These are phyloP conservation scores for Melanomma pulvis-pyrius DNA, from an alignment of 495 filamentous ascomycete species.

Conservation along the genomic window DNA sequence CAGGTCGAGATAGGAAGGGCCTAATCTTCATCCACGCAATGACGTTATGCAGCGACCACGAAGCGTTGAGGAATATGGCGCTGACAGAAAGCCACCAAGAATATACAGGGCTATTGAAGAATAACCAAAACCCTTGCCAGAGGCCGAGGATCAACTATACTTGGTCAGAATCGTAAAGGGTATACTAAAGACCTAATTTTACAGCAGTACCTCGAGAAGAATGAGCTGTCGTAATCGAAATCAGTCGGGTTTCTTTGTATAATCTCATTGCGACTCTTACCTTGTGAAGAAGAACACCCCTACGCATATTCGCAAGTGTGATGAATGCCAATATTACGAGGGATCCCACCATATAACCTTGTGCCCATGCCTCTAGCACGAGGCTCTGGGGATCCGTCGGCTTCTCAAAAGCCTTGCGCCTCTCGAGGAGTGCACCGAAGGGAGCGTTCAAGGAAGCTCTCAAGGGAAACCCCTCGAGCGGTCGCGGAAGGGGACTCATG, in stretches of 20 bases:
- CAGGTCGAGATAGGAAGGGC: conserved; percentile 40
- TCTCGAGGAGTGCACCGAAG: neutral
- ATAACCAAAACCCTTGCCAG: conserved; percentile 47
- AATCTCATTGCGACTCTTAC: conserved; percentile 1
- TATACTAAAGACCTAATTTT: neutral
- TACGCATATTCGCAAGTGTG: conserved; percentile 47
- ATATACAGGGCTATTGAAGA: conserved; percentile 40
- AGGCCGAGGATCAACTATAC: conserved; percentile 43
- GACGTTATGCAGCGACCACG: conserved; percentile 47
- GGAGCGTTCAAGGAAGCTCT: neutral
- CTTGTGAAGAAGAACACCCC: conserved; percentile 46
- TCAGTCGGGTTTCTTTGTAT: neutral
- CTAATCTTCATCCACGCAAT: conserved; percentile 50
- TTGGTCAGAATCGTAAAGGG: conserved; percentile 5
- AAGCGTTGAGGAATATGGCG: conserved; percentile 44
- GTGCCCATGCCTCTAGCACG: conserved; percentile 47
- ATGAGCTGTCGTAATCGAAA: conserved; percentile 36
- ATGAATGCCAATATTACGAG: conserved; percentile 47
- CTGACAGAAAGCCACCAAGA: conserved; percentile 45
- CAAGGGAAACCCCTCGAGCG: neutral
- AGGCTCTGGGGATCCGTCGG: conserved; percentile 39
- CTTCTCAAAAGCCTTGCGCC: conserved; percentile 3
- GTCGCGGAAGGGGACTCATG: conserved; percentile 24
- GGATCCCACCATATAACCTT: conserved; percentile 47
- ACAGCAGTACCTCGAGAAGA: conserved; percentile 41